Evolutionary conservation across 805 yeast genomes (phyloP).

Genomic region (Groenewaldozyma salmanticensis): DNA sequence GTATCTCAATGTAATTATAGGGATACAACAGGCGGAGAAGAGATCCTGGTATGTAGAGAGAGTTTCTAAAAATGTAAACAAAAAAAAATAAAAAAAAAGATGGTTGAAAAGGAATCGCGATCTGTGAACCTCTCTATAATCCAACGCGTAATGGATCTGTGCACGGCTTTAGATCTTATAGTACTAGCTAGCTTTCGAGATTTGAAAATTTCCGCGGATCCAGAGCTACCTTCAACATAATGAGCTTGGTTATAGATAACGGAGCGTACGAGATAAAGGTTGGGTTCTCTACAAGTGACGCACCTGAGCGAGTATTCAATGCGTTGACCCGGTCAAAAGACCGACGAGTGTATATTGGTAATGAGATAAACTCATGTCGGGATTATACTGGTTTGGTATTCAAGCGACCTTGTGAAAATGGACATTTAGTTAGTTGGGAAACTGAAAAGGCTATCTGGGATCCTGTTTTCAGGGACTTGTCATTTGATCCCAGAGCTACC

Average conservation of each 20-base stretch:
- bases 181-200: no score
- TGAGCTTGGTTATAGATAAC: constrained; percentile 63
- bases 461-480: constrained; percentile 45
- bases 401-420: constrained; percentile 79
- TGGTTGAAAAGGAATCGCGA: no score
- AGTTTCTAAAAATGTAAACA: no score
- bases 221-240: no score
- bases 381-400: constrained; percentile 67
- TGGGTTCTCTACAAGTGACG: constrained; percentile 36
- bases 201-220: no score
- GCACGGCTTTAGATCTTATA: no score
- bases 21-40: no score
- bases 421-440: constrained; percentile 88
- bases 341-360: constrained; percentile 63
- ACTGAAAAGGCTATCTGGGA: constrained; percentile 88
- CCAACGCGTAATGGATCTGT: no score
- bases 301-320: constrained; percentile 45
- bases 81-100: no score
- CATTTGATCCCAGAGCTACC: constrained; percentile 36
- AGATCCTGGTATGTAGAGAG: no score
- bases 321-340: constrained; percentile 68
- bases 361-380: constrained; percentile 50
- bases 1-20: no score
- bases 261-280: constrained; percentile 78
- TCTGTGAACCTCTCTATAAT: no score